A percentile compares a stretch with the other conserved stretches of the same genome.
These are phyloP conservation scores for Lachnum nothofagi DNA, from an alignment of 2,329 filamentous ascomycete genomes.

Conservation along the genomic window DNA sequence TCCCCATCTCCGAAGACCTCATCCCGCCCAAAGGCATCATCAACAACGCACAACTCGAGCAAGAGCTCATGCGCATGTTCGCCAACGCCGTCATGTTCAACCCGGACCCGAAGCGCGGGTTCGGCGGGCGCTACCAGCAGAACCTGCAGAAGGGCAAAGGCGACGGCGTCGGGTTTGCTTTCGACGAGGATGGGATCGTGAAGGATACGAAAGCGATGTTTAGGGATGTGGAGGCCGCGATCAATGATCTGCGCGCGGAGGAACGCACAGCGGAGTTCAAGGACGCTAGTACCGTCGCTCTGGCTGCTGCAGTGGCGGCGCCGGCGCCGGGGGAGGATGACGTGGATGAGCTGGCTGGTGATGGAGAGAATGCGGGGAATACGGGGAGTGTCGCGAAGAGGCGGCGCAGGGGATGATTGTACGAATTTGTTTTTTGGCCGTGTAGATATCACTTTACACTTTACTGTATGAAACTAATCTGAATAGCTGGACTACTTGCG, in stretches of 20 bases:
- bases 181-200: slow-evolving; percentile 80
- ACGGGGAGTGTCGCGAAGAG: slow-evolving; percentile 23
- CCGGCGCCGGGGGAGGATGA: slow-evolving; percentile 28
- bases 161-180: slow-evolving; percentile 50
- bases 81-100: slow-evolving; percentile 99
- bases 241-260: slow-evolving; percentile 29
- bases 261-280: slow-evolving; percentile 29
- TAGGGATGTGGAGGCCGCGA: slow-evolving; percentile 65
- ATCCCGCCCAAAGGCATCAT: slow-evolving; percentile 85
- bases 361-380: slow-evolving; percentile 16
- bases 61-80: slow-evolving; percentile 93
- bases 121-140: slow-evolving; percentile 40
- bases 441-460: background rate
- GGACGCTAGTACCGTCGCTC: too few relatives aligned
- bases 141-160: slow-evolving; percentile 36
- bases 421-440: background rate
- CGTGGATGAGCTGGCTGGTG: slow-evolving; percentile 24
- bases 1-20: slow-evolving; percentile 70
- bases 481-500: too few relatives aligned
- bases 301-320: too few relatives aligned
- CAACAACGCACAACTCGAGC: slow-evolving; percentile 87
- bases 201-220: slow-evolving; percentile 88
- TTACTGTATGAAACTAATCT: too few relatives aligned
- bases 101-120: slow-evolving; percentile 69
- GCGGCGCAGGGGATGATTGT: slow-evolving; percentile 20